Conservation (phyloP, 2,329 filamentous ascomycete species). For the Xylariaceae sp. region DNA sequence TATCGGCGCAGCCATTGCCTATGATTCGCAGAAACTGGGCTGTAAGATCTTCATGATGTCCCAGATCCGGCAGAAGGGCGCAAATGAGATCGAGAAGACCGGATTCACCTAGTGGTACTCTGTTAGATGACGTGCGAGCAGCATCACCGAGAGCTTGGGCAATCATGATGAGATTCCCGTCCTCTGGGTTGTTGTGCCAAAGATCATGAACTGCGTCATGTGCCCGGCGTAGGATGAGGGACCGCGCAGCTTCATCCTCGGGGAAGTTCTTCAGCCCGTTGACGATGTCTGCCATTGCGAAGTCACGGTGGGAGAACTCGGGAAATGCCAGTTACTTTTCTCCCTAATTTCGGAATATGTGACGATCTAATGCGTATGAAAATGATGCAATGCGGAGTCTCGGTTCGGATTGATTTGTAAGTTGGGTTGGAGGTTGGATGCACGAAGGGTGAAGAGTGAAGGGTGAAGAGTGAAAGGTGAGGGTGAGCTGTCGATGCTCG, state of each 20-base stretch:
- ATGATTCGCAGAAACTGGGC: slow-evolving; percentile 53
- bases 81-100: slow-evolving; percentile 55
- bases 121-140: slow-evolving; percentile 53
- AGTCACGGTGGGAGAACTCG: neutral
- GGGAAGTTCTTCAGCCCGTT: slow-evolving; percentile 21
- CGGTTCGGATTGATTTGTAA: neutral
- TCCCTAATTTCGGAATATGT: too few species aligned
- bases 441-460: neutral
- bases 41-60: slow-evolving; percentile 40
- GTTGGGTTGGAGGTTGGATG: neutral
- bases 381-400: too few species aligned
- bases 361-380: too few species aligned
- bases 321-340: neutral
- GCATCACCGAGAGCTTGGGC: slow-evolving; percentile 51
- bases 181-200: slow-evolving; percentile 34
- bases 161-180: slow-evolving; percentile 40
- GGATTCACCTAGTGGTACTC: slow-evolving; percentile 52
- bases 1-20: slow-evolving; percentile 60
- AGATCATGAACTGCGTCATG: slow-evolving; percentile 37
- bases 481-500: too few species aligned
- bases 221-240: slow-evolving; percentile 34
- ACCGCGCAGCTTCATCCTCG: slow-evolving; percentile 17
- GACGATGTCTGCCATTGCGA: slow-evolving; percentile 24
- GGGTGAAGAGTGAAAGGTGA: too few species aligned
- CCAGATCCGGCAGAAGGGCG: slow-evolving; percentile 38